Evolutionary conservation across 768 basidiomycete species (phyloP).

Genomic region (Leccinum fibrillosum): DNA sequence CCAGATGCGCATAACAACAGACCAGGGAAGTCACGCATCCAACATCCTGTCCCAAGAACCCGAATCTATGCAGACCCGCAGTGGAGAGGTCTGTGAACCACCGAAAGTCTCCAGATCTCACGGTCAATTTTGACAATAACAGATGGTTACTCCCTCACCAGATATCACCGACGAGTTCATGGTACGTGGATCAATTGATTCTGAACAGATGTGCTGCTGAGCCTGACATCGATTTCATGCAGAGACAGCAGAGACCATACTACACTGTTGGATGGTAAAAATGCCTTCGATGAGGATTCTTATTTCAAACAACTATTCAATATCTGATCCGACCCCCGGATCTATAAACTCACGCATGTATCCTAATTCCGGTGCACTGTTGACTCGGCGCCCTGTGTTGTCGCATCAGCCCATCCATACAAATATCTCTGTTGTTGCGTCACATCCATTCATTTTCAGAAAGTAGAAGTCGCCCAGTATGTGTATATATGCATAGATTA

Average conservation of each 20-base stretch:
- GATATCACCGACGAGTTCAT: background rate
- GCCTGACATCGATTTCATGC: background rate
- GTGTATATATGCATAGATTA: slow-evolving; percentile 5
- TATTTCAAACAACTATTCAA: background rate
- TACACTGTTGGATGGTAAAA: slow-evolving; percentile 12
- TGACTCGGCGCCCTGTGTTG: background rate
- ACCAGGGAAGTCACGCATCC: background rate
- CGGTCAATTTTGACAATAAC: background rate
- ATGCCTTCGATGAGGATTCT: background rate
- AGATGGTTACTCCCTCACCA: background rate
- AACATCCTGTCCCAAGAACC: slow-evolving; percentile 3
- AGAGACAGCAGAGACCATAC: slow-evolving; percentile 1
- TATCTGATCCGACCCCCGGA: background rate
- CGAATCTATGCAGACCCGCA: background rate
- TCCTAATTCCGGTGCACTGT: background rate
- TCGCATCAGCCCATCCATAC: slow-evolving; percentile 1
- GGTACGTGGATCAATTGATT: slow-evolving; percentile 1
- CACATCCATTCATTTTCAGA: background rate
- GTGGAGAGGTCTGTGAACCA: slow-evolving; percentile 9
- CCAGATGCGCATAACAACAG: slow-evolving; percentile 17
- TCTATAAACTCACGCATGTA: background rate
- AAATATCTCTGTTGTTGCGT: background rate
- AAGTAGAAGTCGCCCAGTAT: background rate
- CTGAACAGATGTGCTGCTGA: background rate
- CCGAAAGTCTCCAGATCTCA: background rate